A percentile compares a stretch with the other conserved stretches of the same genome.
These are phyloP conservation scores for Ensete glaucum DNA, from an alignment of 176 grass and related monocot genomes.

Conservation along the genomic window DNA sequence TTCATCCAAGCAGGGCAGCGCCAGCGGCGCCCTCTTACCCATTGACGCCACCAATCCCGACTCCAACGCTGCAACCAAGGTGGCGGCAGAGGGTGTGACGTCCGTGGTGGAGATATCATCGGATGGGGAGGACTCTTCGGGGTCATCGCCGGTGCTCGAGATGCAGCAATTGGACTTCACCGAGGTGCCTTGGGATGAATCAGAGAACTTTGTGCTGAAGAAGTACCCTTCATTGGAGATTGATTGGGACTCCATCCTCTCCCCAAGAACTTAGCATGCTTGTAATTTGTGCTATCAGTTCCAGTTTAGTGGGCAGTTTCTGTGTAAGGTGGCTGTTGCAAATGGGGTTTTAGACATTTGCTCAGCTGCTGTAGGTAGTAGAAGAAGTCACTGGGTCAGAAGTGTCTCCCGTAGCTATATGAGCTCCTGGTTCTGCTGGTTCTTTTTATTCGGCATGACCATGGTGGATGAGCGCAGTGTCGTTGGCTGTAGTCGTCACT, in stretches of 20 bases:
- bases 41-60: neutral
- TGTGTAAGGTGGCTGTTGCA: constrained; percentile 11
- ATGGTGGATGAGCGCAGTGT: neutral
- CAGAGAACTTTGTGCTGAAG: constrained; percentile 62
- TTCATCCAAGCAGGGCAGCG: constrained; percentile 4
- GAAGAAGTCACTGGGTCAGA: constrained; percentile 18
- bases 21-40: constrained; percentile 13
- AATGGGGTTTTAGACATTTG: constrained; percentile 95
- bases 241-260: constrained; percentile 93
- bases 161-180: constrained; percentile 93
- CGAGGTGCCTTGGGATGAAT: constrained; percentile 88
- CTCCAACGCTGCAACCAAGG: constrained; percentile 9
- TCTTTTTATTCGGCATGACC: constrained; percentile 14
- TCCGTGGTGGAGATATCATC: constrained; percentile 39
- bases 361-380: constrained; percentile 23
- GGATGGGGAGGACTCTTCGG: constrained; percentile 44
- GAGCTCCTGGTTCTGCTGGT: neutral
- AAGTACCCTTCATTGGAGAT: constrained; percentile 97
- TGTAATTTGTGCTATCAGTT: neutral
- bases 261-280: constrained; percentile 21
- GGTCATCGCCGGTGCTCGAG: constrained; percentile 52
- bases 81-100: neutral
- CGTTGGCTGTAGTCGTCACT: constrained; percentile 8
- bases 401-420: neutral
- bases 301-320: neutral